Evolutionary conservation across 1,284 basidiomycete species (phyloP).

Genomic region (Pseudozyma pruni): DNA sequence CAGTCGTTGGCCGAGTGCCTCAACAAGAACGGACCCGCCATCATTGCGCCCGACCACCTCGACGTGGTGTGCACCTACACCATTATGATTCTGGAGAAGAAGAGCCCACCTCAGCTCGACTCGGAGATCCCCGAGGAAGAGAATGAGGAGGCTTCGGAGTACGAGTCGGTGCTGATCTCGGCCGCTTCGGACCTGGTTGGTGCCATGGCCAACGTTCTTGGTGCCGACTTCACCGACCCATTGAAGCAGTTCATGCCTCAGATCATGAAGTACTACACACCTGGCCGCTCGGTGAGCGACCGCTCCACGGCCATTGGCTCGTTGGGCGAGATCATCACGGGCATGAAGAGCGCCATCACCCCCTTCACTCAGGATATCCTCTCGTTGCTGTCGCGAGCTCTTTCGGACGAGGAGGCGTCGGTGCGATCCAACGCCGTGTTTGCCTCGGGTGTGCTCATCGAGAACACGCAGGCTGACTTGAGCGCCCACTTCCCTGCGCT

Average conservation of each 20-base stretch:
- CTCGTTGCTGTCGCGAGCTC: conserved; percentile 71
- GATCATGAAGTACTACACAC: conserved; percentile 89
- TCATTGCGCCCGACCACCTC: conserved; percentile 72
- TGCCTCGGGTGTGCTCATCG: conserved; percentile 89
- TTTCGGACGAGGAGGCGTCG: conserved; percentile 86
- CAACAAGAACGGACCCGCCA: conserved; percentile 86
- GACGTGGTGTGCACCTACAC: conserved; percentile 70
- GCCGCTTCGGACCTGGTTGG: conserved; percentile 95
- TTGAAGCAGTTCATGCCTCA: conserved; percentile 88
- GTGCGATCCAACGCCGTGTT: conserved; percentile 97
- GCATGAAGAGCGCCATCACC: conserved; percentile 87
- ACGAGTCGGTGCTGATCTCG: conserved; percentile 93
- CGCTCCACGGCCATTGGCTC: conserved; percentile 92
- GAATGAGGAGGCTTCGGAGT: conserved; percentile 81
- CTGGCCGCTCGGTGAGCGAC: conserved; percentile 86
- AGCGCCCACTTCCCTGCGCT: conserved; percentile 83
- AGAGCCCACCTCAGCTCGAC: conserved; percentile 83
- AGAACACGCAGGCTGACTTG: conserved; percentile 85
- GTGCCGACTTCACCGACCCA: conserved; percentile 83
- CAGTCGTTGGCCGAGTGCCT: conserved; percentile 88
- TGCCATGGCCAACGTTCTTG: conserved; percentile 85
- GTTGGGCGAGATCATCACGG: conserved; percentile 93
- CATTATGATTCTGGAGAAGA: conserved; percentile 77
- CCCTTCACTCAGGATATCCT: conserved; percentile 78
- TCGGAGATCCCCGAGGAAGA: conserved; percentile 88